Conservation (phyloP, 2,329 filamentous ascomycete species). For the Pseudopithomyces chartarum region DNA sequence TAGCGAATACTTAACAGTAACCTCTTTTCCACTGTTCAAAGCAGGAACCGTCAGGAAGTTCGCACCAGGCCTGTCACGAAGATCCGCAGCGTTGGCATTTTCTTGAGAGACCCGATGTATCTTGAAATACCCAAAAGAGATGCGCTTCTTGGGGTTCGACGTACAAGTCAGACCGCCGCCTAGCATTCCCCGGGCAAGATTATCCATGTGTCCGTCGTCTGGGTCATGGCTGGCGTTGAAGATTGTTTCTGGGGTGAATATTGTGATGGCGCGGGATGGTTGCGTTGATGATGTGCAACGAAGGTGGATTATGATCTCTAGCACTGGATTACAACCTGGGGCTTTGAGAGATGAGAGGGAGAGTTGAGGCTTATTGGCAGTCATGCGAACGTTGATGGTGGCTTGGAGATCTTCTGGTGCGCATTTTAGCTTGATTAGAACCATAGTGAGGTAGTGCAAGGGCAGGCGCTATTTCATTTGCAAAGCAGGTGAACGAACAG, state of each 20-base stretch:
- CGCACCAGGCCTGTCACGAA: conserved; percentile 5
- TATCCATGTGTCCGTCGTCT: conserved; percentile 1
- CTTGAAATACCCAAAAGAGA: conserved; percentile 7
- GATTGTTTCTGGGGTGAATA: not conserved
- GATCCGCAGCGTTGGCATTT: not conserved
- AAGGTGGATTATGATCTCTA: not conserved
- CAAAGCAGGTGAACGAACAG: too few species aligned
- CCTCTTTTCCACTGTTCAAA: not conserved
- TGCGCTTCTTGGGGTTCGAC: not conserved
- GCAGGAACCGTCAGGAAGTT: conserved; percentile 9
- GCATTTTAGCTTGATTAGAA: not conserved
- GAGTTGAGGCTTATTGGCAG: not conserved
- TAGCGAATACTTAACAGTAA: conserved; percentile 6
- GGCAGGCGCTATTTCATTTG: too few species aligned
- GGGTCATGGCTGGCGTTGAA: not conserved
- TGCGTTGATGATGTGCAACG: not conserved
- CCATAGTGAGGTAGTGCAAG: not conserved
- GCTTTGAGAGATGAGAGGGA: not conserved
- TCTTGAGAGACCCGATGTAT: conserved; percentile 5
- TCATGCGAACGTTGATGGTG: not conserved
- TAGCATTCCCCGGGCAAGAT: conserved; percentile 3
- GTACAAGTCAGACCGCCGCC: conserved; percentile 2
- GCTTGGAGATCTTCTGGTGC: not conserved
- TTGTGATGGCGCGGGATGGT: not conserved
- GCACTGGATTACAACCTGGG: not conserved